These are phyloP conservation scores for Solanum hybrid DNA, from an alignment of 305 asterid genomes.

Conservation along the genomic window DNA sequence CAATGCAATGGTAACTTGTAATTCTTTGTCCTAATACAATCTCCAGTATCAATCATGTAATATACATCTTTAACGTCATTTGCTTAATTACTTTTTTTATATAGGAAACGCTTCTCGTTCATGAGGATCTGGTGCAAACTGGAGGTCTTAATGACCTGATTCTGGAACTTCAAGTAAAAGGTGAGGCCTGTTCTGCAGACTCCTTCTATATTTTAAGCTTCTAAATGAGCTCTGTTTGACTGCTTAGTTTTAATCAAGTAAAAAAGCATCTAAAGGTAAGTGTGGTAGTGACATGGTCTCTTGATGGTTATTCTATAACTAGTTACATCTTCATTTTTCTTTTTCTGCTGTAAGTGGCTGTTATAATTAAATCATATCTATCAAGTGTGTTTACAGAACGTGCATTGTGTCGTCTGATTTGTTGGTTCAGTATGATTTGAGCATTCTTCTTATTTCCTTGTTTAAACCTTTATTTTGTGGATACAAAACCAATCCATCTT, in stretches of 20 bases:
- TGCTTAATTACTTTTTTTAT: not conserved
- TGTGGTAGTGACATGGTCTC: not conserved
- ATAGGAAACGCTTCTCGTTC: slow-evolving; percentile 92
- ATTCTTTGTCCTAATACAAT: slow-evolving; percentile 4
- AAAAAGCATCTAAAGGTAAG: not conserved
- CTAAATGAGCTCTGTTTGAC: not conserved
- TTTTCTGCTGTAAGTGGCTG: not conserved
- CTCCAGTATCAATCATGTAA: not conserved
- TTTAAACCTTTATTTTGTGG: not conserved
- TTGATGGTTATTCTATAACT: not conserved
- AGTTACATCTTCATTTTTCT: not conserved
- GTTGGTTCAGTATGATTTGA: not conserved
- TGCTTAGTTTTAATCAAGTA: not conserved
- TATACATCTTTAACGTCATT: not conserved
- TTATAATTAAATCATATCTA: not conserved
- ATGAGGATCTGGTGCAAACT: slow-evolving; percentile 60
- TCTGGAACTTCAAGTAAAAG: slow-evolving; percentile 81
- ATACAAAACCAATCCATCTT: not conserved
- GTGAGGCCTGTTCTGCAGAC: slow-evolving; percentile 24
- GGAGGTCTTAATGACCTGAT: slow-evolving; percentile 57
- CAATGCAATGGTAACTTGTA: slow-evolving; percentile 66
- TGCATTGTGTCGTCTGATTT: not conserved
- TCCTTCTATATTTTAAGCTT: not conserved
- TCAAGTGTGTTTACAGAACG: not conserved
- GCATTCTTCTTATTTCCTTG: not conserved